Percentiles rank a stretch among this genome's conserved stretches.
Conservation (phyloP, 2,329 filamentous ascomycete species). For the Ophidiomyces ophidiicola region DNA sequence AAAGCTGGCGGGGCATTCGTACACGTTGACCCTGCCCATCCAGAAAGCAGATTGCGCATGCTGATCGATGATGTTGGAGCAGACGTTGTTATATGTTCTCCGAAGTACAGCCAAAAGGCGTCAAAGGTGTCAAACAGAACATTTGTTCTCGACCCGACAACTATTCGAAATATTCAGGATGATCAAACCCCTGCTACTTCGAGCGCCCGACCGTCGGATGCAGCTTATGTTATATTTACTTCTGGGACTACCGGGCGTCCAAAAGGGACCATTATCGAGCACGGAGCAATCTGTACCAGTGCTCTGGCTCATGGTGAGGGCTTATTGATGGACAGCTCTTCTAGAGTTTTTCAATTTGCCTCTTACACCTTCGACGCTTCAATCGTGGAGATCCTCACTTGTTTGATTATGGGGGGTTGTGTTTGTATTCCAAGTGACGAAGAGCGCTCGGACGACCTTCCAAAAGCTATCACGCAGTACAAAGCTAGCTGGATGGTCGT, state of each 20-base stretch:
- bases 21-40: constrained; percentile 31
- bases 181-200: constrained; percentile 16
- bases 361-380: constrained; percentile 46
- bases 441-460: constrained; percentile 41
- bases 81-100: constrained; percentile 26
- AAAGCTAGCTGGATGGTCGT: constrained; percentile 43
- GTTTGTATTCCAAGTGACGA: constrained; percentile 46
- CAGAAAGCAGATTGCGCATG: constrained; percentile 26
- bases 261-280: constrained; percentile 51
- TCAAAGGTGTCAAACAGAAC: constrained; percentile 21
- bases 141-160: constrained; percentile 22
- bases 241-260: constrained; percentile 46
- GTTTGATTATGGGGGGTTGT: constrained; percentile 46
- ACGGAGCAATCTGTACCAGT: constrained; percentile 45
- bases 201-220: constrained; percentile 19
- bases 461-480: constrained; percentile 40
- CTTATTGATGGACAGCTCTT: constrained; percentile 39
- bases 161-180: constrained; percentile 21
- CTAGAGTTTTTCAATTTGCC: constrained; percentile 49
- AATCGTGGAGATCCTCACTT: constrained; percentile 43
- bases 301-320: constrained; percentile 41
- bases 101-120: constrained; percentile 22
- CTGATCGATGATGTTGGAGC: constrained; percentile 28
- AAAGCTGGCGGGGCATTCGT: constrained; percentile 35
- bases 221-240: constrained; percentile 51